phyloP scores from a whole-genome alignment of 2,329 filamentous ascomycete genomes.

The Colletotrichum sp. region DNA sequence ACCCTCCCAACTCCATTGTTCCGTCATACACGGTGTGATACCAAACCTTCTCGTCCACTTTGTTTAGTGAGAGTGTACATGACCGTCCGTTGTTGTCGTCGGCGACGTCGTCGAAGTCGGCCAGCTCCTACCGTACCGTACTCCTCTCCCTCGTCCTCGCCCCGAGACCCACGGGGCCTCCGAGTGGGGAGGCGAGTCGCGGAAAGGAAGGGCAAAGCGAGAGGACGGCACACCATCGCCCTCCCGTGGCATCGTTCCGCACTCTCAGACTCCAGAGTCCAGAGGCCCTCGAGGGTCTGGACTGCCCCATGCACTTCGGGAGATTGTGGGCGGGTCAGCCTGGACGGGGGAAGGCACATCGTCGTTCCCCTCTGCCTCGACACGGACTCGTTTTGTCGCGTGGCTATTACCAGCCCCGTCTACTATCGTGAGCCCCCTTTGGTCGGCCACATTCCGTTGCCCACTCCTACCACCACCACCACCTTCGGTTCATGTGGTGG shows the following conservation, averaged over 20 bases:
- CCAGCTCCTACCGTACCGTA: neutral
- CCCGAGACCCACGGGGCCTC: neutral
- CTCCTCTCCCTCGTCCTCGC: neutral
- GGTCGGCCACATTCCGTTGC: slow-evolving; percentile 10
- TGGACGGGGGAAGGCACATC: slow-evolving; percentile 5
- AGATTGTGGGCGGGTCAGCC: slow-evolving; percentile 15
- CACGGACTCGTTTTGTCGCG: neutral
- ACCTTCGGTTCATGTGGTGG: neutral
- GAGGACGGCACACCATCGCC: neutral
- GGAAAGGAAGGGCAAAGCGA: neutral
- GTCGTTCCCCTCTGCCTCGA: neutral
- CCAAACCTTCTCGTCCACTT: neutral
- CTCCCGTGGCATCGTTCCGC: neutral
- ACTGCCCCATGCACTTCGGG: neutral
- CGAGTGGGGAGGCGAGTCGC: slow-evolving; percentile 4
- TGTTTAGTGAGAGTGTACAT: neutral
- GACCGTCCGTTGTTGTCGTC: neutral
- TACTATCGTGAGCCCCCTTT: neutral
- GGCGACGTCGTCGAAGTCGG: neutral
- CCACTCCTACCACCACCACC: neutral
- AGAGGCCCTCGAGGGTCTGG: neutral
- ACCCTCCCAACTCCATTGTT: neutral
- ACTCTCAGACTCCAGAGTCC: neutral
- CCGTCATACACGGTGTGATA: neutral
- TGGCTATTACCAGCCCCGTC: neutral